A percentile compares a stretch with the other conserved stretches of the same genome.
These are phyloP conservation scores for Xanthoceras sorbifolium DNA, from an alignment of 345 rosid species.

Conservation along the genomic window DNA sequence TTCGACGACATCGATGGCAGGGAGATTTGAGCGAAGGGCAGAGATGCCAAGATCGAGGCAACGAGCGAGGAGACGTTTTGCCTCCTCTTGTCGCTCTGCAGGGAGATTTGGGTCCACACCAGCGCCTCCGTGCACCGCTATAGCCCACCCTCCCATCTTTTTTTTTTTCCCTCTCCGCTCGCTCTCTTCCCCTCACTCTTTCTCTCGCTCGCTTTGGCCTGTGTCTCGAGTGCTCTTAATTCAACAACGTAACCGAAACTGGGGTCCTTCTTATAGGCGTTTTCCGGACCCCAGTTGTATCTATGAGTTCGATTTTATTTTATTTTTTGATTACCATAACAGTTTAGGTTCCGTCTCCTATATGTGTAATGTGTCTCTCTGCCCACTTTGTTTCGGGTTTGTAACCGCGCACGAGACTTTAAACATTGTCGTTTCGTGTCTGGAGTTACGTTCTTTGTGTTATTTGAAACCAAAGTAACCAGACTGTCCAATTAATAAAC, in stretches of 20 bases:
- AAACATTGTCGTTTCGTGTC: background rate
- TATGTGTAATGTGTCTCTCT: background rate
- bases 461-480: too few species aligned
- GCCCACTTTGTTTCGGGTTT: background rate
- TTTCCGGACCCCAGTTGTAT: conserved; percentile 6
- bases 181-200: background rate
- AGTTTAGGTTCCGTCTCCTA: background rate
- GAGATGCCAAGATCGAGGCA: conserved; percentile 88
- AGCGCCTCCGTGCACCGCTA: conserved; percentile 98
- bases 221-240: background rate
- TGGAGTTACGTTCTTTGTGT: background rate
- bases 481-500: background rate
- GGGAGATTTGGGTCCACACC: conserved; percentile 98
- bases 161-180: conserved; percentile 7
- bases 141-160: conserved; percentile 89
- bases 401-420: background rate
- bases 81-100: conserved; percentile 70
- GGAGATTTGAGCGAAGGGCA: conserved; percentile 68
- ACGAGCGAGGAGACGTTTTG: conserved; percentile 79
- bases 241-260: background rate
- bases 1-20: conserved; percentile 95
- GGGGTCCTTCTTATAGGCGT: conserved; percentile 20
- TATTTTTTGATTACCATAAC: background rate
- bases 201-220: background rate
- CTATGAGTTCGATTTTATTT: background rate